These are phyloP conservation scores for Rosa lucieae DNA, from an alignment of 306 rosid genomes.

Conservation along the genomic window DNA sequence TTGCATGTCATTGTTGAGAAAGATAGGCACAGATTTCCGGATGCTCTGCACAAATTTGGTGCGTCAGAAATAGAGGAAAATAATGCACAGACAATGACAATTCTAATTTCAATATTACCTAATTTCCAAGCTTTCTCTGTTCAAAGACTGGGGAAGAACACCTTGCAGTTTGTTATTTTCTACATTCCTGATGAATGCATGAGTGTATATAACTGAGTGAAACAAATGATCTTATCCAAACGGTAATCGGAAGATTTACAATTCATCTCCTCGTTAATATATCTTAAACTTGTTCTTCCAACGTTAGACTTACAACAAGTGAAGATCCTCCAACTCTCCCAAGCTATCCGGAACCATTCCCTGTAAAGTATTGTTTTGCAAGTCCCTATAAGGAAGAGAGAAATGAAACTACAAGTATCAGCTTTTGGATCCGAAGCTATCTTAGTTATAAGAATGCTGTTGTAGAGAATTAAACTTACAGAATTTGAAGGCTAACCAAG, in stretches of 20 bases:
- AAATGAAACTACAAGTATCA: slow-evolving; percentile 18
- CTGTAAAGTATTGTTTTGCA: slow-evolving; percentile 67
- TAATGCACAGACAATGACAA: not conserved
- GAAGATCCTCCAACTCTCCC: slow-evolving; percentile 82
- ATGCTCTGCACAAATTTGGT: slow-evolving; percentile 51
- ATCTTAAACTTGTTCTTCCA: not conserved
- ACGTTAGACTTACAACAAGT: slow-evolving; percentile 61
- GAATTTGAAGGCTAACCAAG: slow-evolving; percentile 67
- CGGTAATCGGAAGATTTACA: not conserved
- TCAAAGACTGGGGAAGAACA: slow-evolving; percentile 71
- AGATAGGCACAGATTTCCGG: slow-evolving; percentile 76
- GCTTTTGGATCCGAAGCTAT: not conserved
- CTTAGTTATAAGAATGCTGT: not conserved
- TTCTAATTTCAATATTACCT: slow-evolving; percentile 44
- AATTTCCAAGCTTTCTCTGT: slow-evolving; percentile 66
- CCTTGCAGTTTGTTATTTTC: slow-evolving; percentile 85
- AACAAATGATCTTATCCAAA: slow-evolving; percentile 1
- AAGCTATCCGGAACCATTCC: slow-evolving; percentile 83
- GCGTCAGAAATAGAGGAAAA: slow-evolving; percentile 20
- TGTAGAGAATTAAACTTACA: slow-evolving; percentile 50
- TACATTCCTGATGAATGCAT: slow-evolving; percentile 56
- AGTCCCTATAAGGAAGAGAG: slow-evolving; percentile 49
- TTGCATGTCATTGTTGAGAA: slow-evolving; percentile 67
- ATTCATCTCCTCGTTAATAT: not conserved
- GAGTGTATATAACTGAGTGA: slow-evolving; percentile 10